Evolutionary conservation across 352 stramenopile species (phyloP), one percentile per base, ranked within the genome.

Genomic region (Phytophthora ohioensis): DNA sequence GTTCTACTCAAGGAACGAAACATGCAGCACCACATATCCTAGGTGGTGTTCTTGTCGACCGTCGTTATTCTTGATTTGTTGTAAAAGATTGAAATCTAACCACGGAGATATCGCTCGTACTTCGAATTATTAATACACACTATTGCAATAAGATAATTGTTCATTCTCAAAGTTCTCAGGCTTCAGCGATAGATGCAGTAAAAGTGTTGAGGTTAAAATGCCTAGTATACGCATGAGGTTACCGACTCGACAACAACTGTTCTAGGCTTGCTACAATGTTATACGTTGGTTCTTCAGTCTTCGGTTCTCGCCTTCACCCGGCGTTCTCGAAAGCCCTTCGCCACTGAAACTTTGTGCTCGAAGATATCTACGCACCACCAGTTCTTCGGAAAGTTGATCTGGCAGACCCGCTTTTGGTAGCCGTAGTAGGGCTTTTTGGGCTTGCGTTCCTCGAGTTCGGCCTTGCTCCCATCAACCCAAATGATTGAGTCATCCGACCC

Each of bases 351-450:
- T 15, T 61, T 42, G 3, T 61, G 39, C 7, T 62, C 55, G 8
- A 56, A 67, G 41, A 72, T 5, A 38, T 72, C 57, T 21, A 67
- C 27, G 30, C 9, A 47, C 64, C 64, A 67, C 57, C 64, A 72
- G n/a, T 47, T 63, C 41, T 51, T 52, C 7, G 38, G 38, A 39
- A 61, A 41, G 31, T 36, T 54, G 34, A 62, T 13, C 12, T 62
- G 39, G 42, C 64, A 72, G 11, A 52, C 13, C 17, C 21, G 36
- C 27, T 60, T 9, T 30, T 57, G 48, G 12, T 68, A 21, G 17
- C 48, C 64, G 17, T 70, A 30, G 45, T 58, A 31, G 51, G 45
- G 13, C 9, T 46, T 35, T 34, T 35, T 34, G 27, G 17, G 11
- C 5, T 15, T 32, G 41, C 15, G 55, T 52, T 71, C 57, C 39